phyloP scores from a whole-genome alignment of 2,329 filamentous ascomycete species.

The Alternaria ventricosa region DNA sequence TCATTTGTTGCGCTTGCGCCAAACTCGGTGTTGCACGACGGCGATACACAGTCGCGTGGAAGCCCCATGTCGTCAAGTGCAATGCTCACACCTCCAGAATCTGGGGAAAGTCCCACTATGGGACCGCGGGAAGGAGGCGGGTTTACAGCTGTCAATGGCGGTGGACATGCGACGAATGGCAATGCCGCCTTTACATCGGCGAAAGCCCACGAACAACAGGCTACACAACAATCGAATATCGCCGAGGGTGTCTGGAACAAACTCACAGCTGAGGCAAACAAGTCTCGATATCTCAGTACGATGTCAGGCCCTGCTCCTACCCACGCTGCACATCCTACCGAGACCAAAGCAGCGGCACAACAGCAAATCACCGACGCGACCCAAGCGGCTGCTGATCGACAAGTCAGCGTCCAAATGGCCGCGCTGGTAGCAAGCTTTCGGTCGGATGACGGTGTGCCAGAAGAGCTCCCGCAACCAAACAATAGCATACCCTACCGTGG shows the following conservation, averaged over 20 bases:
- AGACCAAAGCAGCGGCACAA: conserved; percentile 24
- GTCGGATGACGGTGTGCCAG: conserved; percentile 24
- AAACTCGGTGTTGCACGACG: conserved; percentile 31
- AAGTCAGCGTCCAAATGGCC: conserved; percentile 37
- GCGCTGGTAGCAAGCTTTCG: conserved; percentile 38
- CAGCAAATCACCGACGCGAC: conserved; percentile 29
- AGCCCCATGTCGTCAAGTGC: conserved; percentile 35
- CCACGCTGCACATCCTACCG: conserved; percentile 15
- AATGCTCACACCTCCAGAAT: conserved; percentile 40
- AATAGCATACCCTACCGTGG: conserved; percentile 33
- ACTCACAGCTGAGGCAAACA: conserved; percentile 20
- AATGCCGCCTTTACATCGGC: conserved; percentile 10
- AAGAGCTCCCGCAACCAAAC: conserved; percentile 27
- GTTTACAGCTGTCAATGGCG: conserved; percentile 17
- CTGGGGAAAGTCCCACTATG: conserved; percentile 35
- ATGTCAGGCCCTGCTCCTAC: conserved; percentile 6
- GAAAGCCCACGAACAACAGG: conserved; percentile 16
- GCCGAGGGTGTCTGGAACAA: conserved; percentile 35
- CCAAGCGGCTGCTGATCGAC: conserved; percentile 32
- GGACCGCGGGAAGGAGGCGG: conserved; percentile 24
- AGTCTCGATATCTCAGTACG: conserved; percentile 23
- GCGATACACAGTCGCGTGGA: conserved; percentile 35
- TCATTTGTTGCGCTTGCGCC: conserved; percentile 40
- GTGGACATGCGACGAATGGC: conserved; percentile 10
- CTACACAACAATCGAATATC: conserved; percentile 21